phyloP scores from a whole-genome alignment of 2,329 filamentous ascomycete genomes.

The Alternaria gansuensis region DNA sequence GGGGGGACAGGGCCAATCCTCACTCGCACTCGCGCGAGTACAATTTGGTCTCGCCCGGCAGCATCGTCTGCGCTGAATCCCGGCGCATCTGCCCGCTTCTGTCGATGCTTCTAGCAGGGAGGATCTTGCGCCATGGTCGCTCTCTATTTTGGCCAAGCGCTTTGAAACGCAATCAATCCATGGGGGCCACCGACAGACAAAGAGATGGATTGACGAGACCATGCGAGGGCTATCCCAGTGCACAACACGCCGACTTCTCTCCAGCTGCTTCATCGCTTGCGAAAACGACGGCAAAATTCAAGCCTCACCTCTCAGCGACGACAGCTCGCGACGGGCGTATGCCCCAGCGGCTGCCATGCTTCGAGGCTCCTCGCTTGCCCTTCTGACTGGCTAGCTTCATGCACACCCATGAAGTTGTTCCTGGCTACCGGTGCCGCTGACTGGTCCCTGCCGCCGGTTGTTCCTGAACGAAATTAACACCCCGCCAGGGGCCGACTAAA shows the following conservation, averaged over 20 bases:
- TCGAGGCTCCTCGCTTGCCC: constrained; percentile 20
- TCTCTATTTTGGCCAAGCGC: constrained; percentile 46
- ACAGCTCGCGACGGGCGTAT: constrained; percentile 69
- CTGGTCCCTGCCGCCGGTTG: constrained; percentile 37
- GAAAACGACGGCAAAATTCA: constrained; percentile 12
- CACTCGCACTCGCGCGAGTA: constrained; percentile 5
- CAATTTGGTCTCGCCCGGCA: constrained; percentile 8
- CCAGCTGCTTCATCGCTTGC: constrained; percentile 16
- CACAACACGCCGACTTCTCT: constrained; percentile 2
- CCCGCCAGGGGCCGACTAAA: constrained; percentile 43
- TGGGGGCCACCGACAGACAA: constrained; percentile 25
- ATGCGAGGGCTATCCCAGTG: constrained; percentile 2
- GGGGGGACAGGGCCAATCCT: constrained; percentile 6
- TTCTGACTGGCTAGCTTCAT: constrained; percentile 35
- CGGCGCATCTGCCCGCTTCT: constrained; percentile 36
- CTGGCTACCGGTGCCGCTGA: constrained; percentile 38
- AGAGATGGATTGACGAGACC: constrained; percentile 14
- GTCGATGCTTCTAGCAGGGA: constrained; percentile 38
- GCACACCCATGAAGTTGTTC: constrained; percentile 33
- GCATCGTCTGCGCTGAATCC: constrained; percentile 7
- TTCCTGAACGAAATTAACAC: constrained; percentile 50
- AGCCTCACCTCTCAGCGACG: constrained; percentile 60
- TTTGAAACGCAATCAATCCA: constrained; percentile 48
- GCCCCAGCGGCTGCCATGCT: constrained; percentile 32
- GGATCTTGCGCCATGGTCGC: constrained; percentile 44